These are phyloP conservation scores for Monosporascus sp. DNA, from an alignment of 2,329 filamentous ascomycete species.

Conservation along the genomic window DNA sequence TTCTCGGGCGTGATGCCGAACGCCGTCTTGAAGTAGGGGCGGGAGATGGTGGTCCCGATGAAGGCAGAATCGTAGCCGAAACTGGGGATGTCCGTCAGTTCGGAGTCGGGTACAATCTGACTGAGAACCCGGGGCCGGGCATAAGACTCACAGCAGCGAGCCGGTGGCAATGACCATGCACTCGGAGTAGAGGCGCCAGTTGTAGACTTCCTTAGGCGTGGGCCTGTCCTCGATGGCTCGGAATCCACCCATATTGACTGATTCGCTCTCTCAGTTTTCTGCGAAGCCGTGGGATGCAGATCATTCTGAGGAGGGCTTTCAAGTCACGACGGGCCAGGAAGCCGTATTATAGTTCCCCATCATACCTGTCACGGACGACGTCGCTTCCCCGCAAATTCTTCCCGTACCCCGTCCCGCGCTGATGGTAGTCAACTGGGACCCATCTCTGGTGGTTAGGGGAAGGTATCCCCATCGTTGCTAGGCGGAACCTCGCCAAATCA, in stretches of 20 bases:
- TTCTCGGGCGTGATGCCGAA: slow-evolving; percentile 33
- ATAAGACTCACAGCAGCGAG: slow-evolving; percentile 31
- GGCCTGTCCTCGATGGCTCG: slow-evolving; percentile 49
- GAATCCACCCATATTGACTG: slow-evolving; percentile 31
- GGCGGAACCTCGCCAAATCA: neutral
- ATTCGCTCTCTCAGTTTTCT: neutral
- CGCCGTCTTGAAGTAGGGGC: slow-evolving; percentile 40
- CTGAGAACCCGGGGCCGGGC: neutral
- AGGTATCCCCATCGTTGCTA: too few species aligned
- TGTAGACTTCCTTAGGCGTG: slow-evolving; percentile 51
- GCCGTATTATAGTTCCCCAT: neutral
- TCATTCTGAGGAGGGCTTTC: neutral
- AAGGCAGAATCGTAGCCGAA: slow-evolving; percentile 52
- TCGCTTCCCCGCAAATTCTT: neutral
- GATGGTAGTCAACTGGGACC: neutral
- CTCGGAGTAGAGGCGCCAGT: slow-evolving; percentile 44
- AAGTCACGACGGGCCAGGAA: neutral
- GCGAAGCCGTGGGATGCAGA: neutral
- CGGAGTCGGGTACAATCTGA: slow-evolving; percentile 1
- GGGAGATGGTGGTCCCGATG: slow-evolving; percentile 49
- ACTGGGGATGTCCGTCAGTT: slow-evolving; percentile 15
- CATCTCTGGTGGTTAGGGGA: neutral
- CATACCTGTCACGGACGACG: neutral
- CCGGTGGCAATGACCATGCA: slow-evolving; percentile 45
- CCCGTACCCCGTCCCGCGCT: neutral